A percentile compares a stretch with the other conserved stretches of the same genome.
phyloP scores from a whole-genome alignment of 345 rosid genomes.

The Aegle marmelos region DNA sequence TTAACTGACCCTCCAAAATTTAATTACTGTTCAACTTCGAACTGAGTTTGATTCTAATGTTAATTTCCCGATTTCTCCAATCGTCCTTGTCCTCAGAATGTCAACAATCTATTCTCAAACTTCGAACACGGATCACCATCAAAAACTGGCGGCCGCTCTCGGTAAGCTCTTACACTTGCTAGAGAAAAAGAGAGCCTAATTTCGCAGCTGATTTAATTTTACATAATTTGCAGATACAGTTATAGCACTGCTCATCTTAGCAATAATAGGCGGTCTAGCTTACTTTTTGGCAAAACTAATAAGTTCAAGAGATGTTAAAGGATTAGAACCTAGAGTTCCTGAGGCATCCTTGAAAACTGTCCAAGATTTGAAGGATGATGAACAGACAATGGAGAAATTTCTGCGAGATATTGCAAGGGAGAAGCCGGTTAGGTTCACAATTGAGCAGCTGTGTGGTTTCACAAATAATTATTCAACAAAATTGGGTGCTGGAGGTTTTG shows the following conservation, averaged over 20 bases:
- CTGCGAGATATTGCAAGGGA: background rate
- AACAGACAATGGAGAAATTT: constrained; percentile 6
- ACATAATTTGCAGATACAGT: background rate
- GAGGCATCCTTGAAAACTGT: background rate
- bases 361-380: background rate
- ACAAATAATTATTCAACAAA: constrained; percentile 2
- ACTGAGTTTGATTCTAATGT: too few relatives aligned
- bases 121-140: too few relatives aligned
- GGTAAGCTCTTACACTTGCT: background rate
- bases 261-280: background rate
- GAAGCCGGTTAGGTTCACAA: constrained; percentile 12
- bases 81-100: background rate
- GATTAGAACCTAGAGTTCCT: background rate
- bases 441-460: background rate
- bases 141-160: background rate
- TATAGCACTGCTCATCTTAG: background rate
- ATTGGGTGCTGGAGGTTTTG: constrained; percentile 19
- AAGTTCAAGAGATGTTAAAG: background rate
- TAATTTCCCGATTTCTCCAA: background rate
- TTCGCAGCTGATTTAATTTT: background rate
- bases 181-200: background rate
- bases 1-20: too few relatives aligned
- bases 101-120: background rate
- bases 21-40: too few relatives aligned
- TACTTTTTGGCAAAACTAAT: background rate